phyloP scores from a whole-genome alignment of 345 rosid species.

The Pseudoturritis turrita region DNA sequence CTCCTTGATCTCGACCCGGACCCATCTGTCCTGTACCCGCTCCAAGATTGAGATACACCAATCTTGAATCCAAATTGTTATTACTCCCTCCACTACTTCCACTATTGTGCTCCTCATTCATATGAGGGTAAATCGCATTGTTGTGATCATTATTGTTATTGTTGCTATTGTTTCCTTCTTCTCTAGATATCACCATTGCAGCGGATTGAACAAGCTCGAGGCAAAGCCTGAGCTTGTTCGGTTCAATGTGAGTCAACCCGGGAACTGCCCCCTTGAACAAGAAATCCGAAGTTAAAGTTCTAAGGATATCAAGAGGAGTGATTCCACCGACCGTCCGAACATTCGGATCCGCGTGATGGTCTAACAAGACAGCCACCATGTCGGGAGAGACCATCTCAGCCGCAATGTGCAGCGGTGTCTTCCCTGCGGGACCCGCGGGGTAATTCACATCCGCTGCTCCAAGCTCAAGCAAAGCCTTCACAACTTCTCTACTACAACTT shows the following conservation, averaged over 20 bases:
- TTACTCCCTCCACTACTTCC: slow-evolving; percentile 51
- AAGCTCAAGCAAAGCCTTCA: slow-evolving; percentile 91
- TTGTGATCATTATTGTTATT: slow-evolving; percentile 41
- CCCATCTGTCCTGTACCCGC: slow-evolving; percentile 66
- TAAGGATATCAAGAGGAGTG: slow-evolving; percentile 84
- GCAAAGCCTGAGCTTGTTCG: slow-evolving; percentile 91
- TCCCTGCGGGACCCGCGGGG: slow-evolving; percentile 86
- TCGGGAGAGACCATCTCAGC: slow-evolving; percentile 99
- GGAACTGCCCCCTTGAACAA: slow-evolving; percentile 99
- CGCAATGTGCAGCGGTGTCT: slow-evolving; percentile 89
- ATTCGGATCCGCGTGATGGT: slow-evolving; percentile 97
- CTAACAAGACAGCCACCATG: slow-evolving; percentile 94
- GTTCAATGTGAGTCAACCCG: slow-evolving; percentile 88
- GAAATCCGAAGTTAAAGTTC: slow-evolving; percentile 97
- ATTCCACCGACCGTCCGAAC: slow-evolving; percentile 89
- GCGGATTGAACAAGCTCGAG: slow-evolving; percentile 99
- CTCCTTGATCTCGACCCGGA: slow-evolving; percentile 51
- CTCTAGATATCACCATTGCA: slow-evolving; percentile 90
- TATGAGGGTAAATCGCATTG: slow-evolving; percentile 49
- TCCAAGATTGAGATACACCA: slow-evolving; percentile 90
- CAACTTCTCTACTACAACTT: slow-evolving; percentile 96
- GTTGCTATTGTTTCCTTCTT: slow-evolving; percentile 69
- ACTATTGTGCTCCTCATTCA: slow-evolving; percentile 63
- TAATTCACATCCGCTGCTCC: slow-evolving; percentile 98
- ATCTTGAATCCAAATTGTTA: slow-evolving; percentile 68